Evolutionary conservation across 148 eudicot species (phyloP).

Genomic region (Arctostaphylos glauca): DNA sequence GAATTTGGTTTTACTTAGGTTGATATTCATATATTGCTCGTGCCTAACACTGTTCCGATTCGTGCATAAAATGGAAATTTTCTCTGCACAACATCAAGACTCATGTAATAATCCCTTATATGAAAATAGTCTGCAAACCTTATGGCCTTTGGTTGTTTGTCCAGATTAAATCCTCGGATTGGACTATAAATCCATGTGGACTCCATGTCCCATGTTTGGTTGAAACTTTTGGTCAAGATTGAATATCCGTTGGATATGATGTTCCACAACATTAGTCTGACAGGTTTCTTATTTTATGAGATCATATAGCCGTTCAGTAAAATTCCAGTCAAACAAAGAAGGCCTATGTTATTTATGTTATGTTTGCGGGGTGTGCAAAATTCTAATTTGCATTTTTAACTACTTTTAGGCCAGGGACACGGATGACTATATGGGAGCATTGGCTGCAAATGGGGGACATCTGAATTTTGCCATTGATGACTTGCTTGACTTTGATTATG

Average conservation of each 20-base stretch:
- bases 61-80: not conserved
- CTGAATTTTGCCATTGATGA: not conserved
- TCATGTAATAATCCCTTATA: not conserved
- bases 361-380: not conserved
- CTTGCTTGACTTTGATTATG: conserved; percentile 19
- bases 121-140: not conserved
- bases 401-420: conserved; percentile 21
- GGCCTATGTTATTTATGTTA: not conserved
- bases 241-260: not conserved
- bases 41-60: not conserved
- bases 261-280: too few species aligned
- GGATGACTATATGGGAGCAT: conserved; percentile 13
- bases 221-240: not conserved
- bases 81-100: not conserved
- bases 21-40: not conserved
- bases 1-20: not conserved
- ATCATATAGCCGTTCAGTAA: not conserved
- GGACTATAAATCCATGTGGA: not conserved
- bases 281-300: too few species aligned
- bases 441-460: conserved; percentile 6
- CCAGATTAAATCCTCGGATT: not conserved
- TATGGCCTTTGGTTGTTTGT: not conserved
- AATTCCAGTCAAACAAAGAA: not conserved
- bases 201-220: not conserved
- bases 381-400: not conserved